Percentiles rank a stretch among this genome's conserved stretches.
Conservation (phyloP, 768 basidiomycete species). For the Mycena maculata region DNA sequence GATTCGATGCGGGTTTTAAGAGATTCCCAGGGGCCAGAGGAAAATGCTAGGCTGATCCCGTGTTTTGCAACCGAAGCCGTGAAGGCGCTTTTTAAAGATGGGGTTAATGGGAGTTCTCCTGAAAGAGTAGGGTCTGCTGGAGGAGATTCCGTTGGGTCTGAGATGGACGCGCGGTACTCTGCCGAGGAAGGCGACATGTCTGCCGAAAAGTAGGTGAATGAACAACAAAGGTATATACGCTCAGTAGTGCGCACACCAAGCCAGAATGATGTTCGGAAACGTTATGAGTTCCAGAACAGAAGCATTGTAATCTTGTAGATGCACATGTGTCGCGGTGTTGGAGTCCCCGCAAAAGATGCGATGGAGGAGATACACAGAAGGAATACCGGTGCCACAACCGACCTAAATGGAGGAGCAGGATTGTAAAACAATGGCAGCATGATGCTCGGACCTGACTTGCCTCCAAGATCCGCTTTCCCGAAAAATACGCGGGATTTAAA, state of each 20-base stretch:
- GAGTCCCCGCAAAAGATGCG: constrained; percentile 60
- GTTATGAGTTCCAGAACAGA: constrained; percentile 85
- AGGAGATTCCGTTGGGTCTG: constrained; percentile 48
- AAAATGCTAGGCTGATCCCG: constrained; percentile 76
- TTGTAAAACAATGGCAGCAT: not conserved
- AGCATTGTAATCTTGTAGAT: constrained; percentile 93
- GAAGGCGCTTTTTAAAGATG: constrained; percentile 75
- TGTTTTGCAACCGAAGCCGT: constrained; percentile 62
- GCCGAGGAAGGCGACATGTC: constrained; percentile 72
- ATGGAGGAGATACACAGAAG: constrained; percentile 79
- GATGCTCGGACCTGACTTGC: constrained; percentile 51
- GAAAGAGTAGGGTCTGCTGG: constrained; percentile 48
- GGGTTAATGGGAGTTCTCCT: constrained; percentile 75
- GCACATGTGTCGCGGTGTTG: constrained; percentile 61
- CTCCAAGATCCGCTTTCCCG: constrained; percentile 76
- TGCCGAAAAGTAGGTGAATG: constrained; percentile 38
- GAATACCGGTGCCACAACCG: constrained; percentile 94
- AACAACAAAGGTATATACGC: not conserved
- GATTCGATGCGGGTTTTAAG: constrained; percentile 52
- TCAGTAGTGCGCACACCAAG: constrained; percentile 75
- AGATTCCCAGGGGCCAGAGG: constrained; percentile 81
- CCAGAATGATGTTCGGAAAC: constrained; percentile 79
- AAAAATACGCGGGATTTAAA: constrained; percentile 30
- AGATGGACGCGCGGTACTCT: constrained; percentile 52
- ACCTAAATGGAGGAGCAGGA: constrained; percentile 69